Percentiles rank a stretch among this genome's conserved stretches.
Evolutionary conservation across 1,139 yeast species (phyloP).

Genomic region (Arxiozyma bovina): DNA sequence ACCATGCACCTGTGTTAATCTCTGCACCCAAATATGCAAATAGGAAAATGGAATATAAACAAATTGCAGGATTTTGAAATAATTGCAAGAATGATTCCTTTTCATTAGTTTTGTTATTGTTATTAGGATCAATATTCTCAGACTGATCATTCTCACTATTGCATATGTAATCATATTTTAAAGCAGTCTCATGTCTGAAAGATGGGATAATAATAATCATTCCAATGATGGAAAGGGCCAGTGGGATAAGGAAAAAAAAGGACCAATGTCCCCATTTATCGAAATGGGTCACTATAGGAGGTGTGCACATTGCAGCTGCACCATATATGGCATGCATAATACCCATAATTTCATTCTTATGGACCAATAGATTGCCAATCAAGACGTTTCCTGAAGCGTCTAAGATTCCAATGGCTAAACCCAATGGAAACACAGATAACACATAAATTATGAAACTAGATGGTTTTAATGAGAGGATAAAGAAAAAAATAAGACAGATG

Average conservation of each 20-base stretch:
- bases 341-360: conserved; percentile 54
- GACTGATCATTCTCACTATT: conserved; percentile 16
- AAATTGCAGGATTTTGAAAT: conserved; percentile 38
- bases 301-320: conserved; percentile 57
- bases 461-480: conserved; percentile 20
- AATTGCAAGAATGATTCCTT: conserved; percentile 29
- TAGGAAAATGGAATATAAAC: conserved; percentile 42
- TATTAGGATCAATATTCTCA: conserved; percentile 2
- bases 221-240: conserved; percentile 17
- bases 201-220: conserved; percentile 21
- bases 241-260: conserved; percentile 25
- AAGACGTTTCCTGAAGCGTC: conserved; percentile 56
- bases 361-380: conserved; percentile 47
- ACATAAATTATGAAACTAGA: conserved; percentile 30
- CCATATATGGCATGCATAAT: conserved; percentile 63
- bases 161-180: conserved; percentile 41
- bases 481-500: conserved; percentile 16
- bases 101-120: conserved; percentile 7
- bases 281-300: conserved; percentile 44
- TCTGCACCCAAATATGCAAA: conserved; percentile 63
- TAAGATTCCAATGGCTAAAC: conserved; percentile 51
- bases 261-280: conserved; percentile 32
- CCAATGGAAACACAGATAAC: conserved; percentile 37
- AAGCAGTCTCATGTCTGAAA: conserved; percentile 47
- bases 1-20: conserved; percentile 62